phyloP scores from a whole-genome alignment of 2,329 filamentous ascomycete species.

The Lecanicillium sp. region DNA sequence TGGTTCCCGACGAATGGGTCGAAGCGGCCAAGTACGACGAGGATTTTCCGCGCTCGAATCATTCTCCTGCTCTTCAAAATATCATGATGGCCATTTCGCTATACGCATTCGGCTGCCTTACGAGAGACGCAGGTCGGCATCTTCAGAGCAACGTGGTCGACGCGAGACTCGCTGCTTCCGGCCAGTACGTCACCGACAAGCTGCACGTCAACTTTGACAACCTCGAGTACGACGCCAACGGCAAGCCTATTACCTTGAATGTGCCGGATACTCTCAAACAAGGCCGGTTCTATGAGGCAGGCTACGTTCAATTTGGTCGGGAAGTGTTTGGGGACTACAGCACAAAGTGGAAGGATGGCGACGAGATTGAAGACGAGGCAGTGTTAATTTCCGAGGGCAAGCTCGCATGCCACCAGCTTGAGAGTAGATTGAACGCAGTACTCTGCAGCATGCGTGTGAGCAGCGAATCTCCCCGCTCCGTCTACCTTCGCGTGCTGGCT shows the following conservation, averaged over 20 bases:
- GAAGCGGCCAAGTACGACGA: not conserved
- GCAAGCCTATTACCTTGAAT: not conserved
- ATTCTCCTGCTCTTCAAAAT: not conserved
- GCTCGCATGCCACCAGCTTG: not conserved
- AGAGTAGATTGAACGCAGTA: not conserved
- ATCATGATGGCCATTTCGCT: not conserved
- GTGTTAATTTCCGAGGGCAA: not conserved
- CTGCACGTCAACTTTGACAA: not conserved
- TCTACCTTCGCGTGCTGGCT: not conserved
- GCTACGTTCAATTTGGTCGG: not conserved
- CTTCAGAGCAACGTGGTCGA: not conserved
- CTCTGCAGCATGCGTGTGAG: not conserved
- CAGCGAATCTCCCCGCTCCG: not conserved
- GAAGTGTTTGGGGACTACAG: not conserved
- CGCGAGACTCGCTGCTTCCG: not conserved
- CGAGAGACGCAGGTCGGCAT: not conserved
- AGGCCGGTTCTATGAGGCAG: not conserved
- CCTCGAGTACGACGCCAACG: not conserved
- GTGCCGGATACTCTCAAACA: not conserved
- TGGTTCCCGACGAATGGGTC: constrained; percentile 1
- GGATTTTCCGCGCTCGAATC: not conserved
- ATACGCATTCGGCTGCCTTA: not conserved
- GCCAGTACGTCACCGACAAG: not conserved
- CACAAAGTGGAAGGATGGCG: not conserved
- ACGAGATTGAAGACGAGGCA: not conserved